A percentile compares a stretch with the other conserved stretches of the same genome.
Conservation (phyloP, 164 flowering plant genomes). For the Stephania cephalantha region DNA sequence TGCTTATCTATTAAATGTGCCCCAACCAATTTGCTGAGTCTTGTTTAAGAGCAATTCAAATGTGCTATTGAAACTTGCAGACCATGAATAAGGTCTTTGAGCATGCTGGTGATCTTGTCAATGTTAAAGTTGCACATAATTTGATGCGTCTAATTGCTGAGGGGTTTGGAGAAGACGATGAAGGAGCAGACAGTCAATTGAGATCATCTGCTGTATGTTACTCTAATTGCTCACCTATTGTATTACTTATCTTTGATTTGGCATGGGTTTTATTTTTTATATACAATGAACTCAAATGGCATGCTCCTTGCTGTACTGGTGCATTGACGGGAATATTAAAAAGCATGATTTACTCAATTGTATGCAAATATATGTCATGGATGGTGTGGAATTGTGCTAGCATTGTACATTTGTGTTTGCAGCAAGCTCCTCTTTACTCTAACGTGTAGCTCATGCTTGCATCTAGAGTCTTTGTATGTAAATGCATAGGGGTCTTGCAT, state of each 20-base stretch:
- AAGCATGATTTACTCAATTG: neutral
- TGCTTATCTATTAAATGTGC: neutral
- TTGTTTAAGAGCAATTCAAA: neutral
- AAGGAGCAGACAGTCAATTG: constrained; percentile 77
- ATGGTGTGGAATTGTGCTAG: neutral
- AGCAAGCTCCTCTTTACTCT: neutral
- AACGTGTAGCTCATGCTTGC: neutral
- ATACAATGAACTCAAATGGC: neutral
- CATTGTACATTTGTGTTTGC: neutral
- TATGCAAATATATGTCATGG: neutral
- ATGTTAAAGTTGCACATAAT: constrained; percentile 84
- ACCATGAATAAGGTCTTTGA: constrained; percentile 99
- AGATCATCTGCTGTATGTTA: constrained; percentile 93
- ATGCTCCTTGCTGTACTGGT: neutral
- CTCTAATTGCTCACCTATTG: neutral
- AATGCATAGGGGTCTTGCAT: too few relatives aligned
- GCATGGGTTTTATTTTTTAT: neutral
- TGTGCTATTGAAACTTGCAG: constrained; percentile 32
- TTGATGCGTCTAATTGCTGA: constrained; percentile 97
- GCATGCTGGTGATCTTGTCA: constrained; percentile 98
- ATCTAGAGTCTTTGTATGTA: too few relatives aligned
- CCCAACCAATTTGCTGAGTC: neutral
- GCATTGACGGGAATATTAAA: neutral
- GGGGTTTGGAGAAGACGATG: constrained; percentile 96
- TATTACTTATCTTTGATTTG: neutral